Percentiles rank a stretch among this genome's conserved stretches.
These are phyloP conservation scores for Suillus brevipes DNA, from an alignment of 768 basidiomycete species.

Conservation along the genomic window DNA sequence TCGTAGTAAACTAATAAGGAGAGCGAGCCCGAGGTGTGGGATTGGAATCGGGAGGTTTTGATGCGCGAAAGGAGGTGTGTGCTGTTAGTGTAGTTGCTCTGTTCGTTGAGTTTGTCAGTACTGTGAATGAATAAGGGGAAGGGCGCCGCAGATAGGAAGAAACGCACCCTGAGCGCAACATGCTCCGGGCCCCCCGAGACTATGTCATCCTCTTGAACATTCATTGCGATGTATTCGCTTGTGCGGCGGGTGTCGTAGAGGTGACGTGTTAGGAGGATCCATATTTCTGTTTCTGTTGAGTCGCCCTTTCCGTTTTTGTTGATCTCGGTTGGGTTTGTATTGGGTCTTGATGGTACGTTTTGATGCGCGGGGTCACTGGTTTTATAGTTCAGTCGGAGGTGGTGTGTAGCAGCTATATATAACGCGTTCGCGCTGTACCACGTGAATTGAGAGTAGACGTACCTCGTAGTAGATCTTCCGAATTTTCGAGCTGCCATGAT, in stretches of 20 bases:
- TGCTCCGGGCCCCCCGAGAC: conserved; percentile 29
- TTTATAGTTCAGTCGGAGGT: conserved; percentile 42
- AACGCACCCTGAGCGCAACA: conserved; percentile 40
- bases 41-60: neutral
- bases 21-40: conserved; percentile 35
- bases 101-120: conserved; percentile 13
- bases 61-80: conserved; percentile 40
- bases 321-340: neutral
- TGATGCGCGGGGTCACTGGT: neutral
- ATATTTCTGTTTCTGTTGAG: conserved; percentile 48
- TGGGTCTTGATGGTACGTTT: conserved; percentile 15
- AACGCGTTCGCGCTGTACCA: neutral
- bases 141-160: neutral
- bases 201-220: conserved; percentile 41
- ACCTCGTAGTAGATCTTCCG: conserved; percentile 32
- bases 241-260: conserved; percentile 55
- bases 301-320: neutral
- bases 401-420: conserved; percentile 37
- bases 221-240: conserved; percentile 69
- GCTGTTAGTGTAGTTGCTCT: conserved; percentile 43
- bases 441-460: conserved; percentile 24
- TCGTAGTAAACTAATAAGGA: conserved; percentile 70
- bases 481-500: conserved; percentile 48
- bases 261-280: conserved; percentile 83
- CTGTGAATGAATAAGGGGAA: neutral